Conservation (phyloP, 192 early-diverging fungal genomes). For the Coemansia asiatica region DNA sequence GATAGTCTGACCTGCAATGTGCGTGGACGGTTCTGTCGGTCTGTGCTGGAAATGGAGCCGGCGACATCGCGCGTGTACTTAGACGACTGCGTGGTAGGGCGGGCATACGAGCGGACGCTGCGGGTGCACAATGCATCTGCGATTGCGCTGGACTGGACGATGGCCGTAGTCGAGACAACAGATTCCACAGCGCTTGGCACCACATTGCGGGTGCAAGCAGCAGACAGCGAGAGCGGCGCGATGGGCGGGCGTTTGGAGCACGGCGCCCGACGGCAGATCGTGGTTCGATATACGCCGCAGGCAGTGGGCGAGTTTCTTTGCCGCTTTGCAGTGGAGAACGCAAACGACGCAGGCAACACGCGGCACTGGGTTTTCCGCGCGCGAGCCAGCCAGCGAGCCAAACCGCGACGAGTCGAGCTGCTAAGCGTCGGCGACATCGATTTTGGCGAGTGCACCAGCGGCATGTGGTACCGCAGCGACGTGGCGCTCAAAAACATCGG, state of each 20-base stretch:
- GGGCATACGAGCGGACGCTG: conserved; percentile 88
- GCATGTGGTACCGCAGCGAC: conserved; percentile 79
- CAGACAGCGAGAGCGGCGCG: conserved; percentile 2
- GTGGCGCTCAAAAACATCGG: conserved; percentile 81
- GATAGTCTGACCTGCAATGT: conserved; percentile 19
- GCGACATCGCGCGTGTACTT: conserved; percentile 89
- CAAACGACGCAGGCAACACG: conserved; percentile 82
- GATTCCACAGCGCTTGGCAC: conserved; percentile 23
- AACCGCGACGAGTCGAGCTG: conserved; percentile 64
- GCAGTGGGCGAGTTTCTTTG: conserved; percentile 90
- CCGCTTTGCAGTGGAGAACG: conserved; percentile 87
- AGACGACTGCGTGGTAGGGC: conserved; percentile 90
- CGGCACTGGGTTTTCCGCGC: conserved; percentile 81
- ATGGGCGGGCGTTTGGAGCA: conserved; percentile 60
- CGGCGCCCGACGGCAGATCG: conserved; percentile 68
- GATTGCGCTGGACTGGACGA: conserved; percentile 86
- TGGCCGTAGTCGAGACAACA: conserved; percentile 39
- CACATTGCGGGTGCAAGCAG: conserved; percentile 23
- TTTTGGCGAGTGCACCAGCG: conserved; percentile 93
- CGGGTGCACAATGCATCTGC: conserved; percentile 86
- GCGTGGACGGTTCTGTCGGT: conserved; percentile 82
- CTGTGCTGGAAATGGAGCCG: conserved; percentile 89
- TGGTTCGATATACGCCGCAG: conserved; percentile 81
- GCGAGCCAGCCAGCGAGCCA: conserved; percentile 66
- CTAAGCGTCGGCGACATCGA: conserved; percentile 69